Evolutionary conservation across 805 yeast species (phyloP), one percentile per base, ranked within the genome.

Genomic region (Zygosaccharomyces bailii): DNA sequence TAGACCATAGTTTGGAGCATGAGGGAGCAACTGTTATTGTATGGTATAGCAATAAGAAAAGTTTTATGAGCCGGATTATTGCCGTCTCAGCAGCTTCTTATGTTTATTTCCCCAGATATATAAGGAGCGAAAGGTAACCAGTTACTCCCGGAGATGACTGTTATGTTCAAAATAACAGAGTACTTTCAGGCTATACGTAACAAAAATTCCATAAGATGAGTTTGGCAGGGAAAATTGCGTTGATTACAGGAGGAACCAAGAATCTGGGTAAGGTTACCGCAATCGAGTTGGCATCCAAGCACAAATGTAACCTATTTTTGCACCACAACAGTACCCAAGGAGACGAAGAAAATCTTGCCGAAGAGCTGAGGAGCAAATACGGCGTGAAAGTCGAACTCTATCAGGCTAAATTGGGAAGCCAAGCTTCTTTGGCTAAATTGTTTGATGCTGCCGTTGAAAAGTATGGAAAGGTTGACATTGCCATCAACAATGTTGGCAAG

Each of bases 401-500:
- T 53, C 75, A 72, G 52, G 76, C 74, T 13, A 68, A 69, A 33
- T 63, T 79, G 39, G 61, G 68, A 19, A 54, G 56, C 2, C 79
- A 77, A 37, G 63, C 52, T 0, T 76, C 72, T 8, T 65, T 71
- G 27, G 59, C 63, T 16, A 61, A 67, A 21, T 61, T 81, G 43
- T 81, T 82, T 53, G 71, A 62, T 13, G 62, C 60, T 8, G 76
- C 80, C 5, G 66, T 66, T 42, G 47, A 59, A 10, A 60, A 65
- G 32, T 73, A 78, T 45, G 83, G 82, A 29, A 56, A 64, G 16
- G 66, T 78, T 50, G 84, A 82, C 54, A 71, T 77, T 56, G 86
- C 86, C n/a, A 69, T 82, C 54, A 80, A 80, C 66, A 80, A 78
- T 51, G 81, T 80, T 31, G 87, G 87, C 42, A 76, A 65, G 71